Evolutionary conservation across 352 stramenopile genomes (phyloP), one percentile per base, ranked within the genome.

Genomic region (Globisporangium nagaii): DNA sequence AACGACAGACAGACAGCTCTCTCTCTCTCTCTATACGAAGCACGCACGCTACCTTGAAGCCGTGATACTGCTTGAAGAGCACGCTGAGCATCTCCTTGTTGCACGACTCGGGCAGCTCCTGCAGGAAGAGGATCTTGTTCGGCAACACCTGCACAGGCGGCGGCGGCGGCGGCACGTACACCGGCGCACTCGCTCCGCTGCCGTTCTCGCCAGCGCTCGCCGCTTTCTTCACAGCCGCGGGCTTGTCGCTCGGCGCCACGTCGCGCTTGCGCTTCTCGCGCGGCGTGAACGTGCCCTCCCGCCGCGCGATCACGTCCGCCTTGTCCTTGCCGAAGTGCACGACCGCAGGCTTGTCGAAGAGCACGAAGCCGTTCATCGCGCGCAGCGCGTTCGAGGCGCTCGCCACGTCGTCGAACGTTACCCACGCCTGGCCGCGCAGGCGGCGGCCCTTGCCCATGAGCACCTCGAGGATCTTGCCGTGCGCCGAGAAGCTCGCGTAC

Each of bases 51-150:
- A 92, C 81, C 75, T 96, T 92, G 62, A 97, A 99, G 20, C 96
- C 96, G 40, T 92, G 72, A 73, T 98, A 98, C 76, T 98, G 93
- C 70, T 97, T 95, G 76, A 99, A 99, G 36, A 99, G 77, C 66
- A 98, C 95, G 44, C 69, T 80, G 40, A 99, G 77, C 90, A 98
- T 98, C 63, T 98, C 86, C 73, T 98, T 71, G 73, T 95, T 99
- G 68, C 93, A 98, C 50, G 97, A 96, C 25, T 89, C 70, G 22
- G 96, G 95, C 30, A 99, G 73, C 45, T 93, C 77, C 66, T 96
- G 77, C 32, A 97, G 75, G 64, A 98, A 97, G 47, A 99, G 58
- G 50, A 98, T 97, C 65, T 97, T 96, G 75, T 96, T 87, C 25
- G 86, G 88, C 32, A 91, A 49, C 42, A 76, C 79, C 63, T 90